Conservation (phyloP, 2,329 filamentous ascomycete species). For the Aureobasidium musti region DNA sequence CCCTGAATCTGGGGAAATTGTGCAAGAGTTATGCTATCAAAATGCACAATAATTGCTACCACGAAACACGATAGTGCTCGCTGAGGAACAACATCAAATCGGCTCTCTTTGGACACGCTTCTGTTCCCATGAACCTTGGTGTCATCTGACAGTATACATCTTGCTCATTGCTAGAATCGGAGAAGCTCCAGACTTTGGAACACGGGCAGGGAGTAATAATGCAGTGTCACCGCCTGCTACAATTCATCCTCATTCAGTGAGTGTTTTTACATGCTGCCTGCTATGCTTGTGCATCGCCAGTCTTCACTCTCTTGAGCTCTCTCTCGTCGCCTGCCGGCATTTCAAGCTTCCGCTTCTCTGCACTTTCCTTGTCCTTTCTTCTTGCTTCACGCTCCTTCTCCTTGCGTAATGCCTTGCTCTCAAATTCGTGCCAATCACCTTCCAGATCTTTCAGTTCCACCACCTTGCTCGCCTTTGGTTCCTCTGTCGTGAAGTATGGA, state of each 20-base stretch:
- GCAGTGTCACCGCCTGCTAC: background rate
- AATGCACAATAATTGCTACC: too few species aligned
- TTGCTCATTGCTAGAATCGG: too few species aligned
- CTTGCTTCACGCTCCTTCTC: constrained; percentile 72
- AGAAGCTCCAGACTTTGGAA: too few species aligned
- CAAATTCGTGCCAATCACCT: constrained; percentile 98
- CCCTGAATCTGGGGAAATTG: constrained; percentile 16
- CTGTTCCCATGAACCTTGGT: too few species aligned
- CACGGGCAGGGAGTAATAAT: background rate
- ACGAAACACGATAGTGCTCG: too few species aligned
- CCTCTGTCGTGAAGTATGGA: constrained; percentile 82
- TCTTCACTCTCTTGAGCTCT: constrained; percentile 24
- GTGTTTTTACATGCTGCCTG: background rate
- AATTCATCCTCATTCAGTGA: background rate
- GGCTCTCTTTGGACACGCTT: too few species aligned
- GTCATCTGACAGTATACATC: too few species aligned
- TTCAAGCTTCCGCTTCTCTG: constrained; percentile 51
- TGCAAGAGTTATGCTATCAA: constrained; percentile 1
- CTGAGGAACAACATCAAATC: too few species aligned
- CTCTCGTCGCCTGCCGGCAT: constrained; percentile 13
- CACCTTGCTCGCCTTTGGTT: constrained; percentile 74
- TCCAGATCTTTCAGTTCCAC: constrained; percentile 79
- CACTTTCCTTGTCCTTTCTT: constrained; percentile 48
- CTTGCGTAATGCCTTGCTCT: constrained; percentile 89
- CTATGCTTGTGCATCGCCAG: constrained; percentile 16